A percentile compares a stretch with the other conserved stretches of the same genome.
Conservation (phyloP, 2,329 filamentous ascomycete species). For the Phaeosphaeria sp. region DNA sequence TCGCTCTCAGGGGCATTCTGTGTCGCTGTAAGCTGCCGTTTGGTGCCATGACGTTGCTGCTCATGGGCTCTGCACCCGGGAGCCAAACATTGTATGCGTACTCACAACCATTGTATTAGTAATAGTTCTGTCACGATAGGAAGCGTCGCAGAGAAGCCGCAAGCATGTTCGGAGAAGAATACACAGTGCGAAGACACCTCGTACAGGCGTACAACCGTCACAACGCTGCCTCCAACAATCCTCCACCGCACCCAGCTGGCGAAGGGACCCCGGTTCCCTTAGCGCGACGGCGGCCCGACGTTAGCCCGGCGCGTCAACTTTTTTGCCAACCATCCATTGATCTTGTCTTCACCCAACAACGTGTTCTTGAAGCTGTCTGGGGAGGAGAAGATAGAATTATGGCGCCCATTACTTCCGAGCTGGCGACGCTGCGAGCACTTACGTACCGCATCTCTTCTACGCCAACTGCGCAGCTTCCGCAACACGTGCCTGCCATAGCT, state of each 20-base stretch:
- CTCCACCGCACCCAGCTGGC: slow-evolving; percentile 22
- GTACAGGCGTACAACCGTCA: slow-evolving; percentile 30
- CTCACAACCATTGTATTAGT: slow-evolving; percentile 46
- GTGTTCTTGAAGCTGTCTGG: background rate
- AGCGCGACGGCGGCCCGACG: slow-evolving; percentile 28
- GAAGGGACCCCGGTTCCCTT: slow-evolving; percentile 27
- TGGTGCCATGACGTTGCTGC: slow-evolving; percentile 41
- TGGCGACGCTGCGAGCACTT: slow-evolving; percentile 51
- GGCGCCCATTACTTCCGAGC: slow-evolving; percentile 33
- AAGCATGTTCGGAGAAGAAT: slow-evolving; percentile 42
- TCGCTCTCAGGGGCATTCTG: slow-evolving; percentile 61
- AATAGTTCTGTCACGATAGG: slow-evolving; percentile 36
- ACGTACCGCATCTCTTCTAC: slow-evolving; percentile 75
- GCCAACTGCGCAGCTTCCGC: slow-evolving; percentile 74
- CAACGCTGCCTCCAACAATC: slow-evolving; percentile 18
- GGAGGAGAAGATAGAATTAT: slow-evolving; percentile 16
- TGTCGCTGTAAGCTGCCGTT: slow-evolving; percentile 33
- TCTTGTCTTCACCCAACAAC: background rate
- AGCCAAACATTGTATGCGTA: slow-evolving; percentile 12
- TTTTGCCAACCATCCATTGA: slow-evolving; percentile 13
- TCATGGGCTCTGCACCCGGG: background rate
- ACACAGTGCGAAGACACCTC: slow-evolving; percentile 24
- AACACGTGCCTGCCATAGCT: slow-evolving; percentile 73
- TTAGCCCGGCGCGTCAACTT: slow-evolving; percentile 28
- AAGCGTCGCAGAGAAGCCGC: slow-evolving; percentile 19